These are phyloP conservation scores for Saccharomyces hybrid DNA, from an alignment of 1,139 yeast genomes.

Conservation along the genomic window DNA sequence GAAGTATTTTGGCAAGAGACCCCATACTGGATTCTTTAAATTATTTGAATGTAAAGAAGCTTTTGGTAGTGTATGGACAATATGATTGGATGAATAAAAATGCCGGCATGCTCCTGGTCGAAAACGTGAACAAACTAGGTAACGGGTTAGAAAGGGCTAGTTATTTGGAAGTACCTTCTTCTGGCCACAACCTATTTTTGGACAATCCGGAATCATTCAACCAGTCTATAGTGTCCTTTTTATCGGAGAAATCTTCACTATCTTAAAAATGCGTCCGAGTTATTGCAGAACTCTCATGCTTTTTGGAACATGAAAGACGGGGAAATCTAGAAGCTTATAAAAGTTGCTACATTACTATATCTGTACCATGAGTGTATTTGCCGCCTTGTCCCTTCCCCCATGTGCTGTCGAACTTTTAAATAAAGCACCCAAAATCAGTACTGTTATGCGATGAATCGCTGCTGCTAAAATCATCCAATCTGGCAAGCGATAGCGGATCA, in stretches of 20 bases:
- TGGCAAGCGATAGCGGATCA: not conserved
- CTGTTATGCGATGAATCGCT: not conserved
- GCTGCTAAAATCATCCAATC: not conserved
- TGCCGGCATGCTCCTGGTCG: slow-evolving; percentile 50
- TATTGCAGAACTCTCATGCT: too few relatives aligned
- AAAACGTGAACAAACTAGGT: slow-evolving; percentile 29
- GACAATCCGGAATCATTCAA: slow-evolving; percentile 63
- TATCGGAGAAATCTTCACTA: not conserved
- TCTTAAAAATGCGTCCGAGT: not conserved
- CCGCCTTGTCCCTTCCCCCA: not conserved
- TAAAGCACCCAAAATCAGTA: not conserved
- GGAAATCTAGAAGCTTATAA: too few relatives aligned
- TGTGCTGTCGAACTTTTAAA: not conserved
- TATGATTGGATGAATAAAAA: slow-evolving; percentile 73
- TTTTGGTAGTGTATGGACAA: slow-evolving; percentile 62
- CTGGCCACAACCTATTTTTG: slow-evolving; percentile 69
- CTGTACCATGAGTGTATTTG: not conserved
- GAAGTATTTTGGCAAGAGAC: slow-evolving; percentile 47
- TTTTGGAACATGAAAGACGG: too few relatives aligned
- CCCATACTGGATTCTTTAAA: slow-evolving; percentile 59
- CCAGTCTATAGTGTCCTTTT: slow-evolving; percentile 8
- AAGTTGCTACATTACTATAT: not conserved
- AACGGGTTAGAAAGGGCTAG: slow-evolving; percentile 26
- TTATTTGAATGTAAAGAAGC: slow-evolving; percentile 36
- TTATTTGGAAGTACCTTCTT: slow-evolving; percentile 40